Base-by-base conservation (phyloP, 1,284 basidiomycete species). In the Agroathelia rolfsii region DNA sequence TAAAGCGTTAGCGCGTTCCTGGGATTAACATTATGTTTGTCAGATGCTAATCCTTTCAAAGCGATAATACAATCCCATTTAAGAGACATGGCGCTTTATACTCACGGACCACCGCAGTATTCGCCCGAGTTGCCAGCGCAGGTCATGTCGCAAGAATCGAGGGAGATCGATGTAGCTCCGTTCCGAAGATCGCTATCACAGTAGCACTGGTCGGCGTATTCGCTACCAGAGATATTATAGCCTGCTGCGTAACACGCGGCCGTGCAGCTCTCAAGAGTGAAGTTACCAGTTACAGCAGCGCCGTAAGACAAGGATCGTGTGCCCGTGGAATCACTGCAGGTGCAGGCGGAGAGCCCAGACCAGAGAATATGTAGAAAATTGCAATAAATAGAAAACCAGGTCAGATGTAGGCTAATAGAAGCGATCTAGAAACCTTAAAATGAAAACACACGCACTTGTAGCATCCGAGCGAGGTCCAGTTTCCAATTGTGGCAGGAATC, bases 91-190 rank as follows among this genome's bases (percentile, higher is more conserved):
- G n/a, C n/a, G n/a, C n/a, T n/a, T n/a, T n/a, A n/a, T n/a, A n/a
- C n/a, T n/a, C n/a, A n/a, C n/a, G 79, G 68, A 20, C 79, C 82
- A 25, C 82, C 79, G 44, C 82, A 84, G 35, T 70, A 70, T 45
- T 79, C 67, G 2, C 61, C 57, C 29, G 57, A 57, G 41, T 78
- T 73, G 4, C 76, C 78, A 2, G 54, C 53, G 44, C 78, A 82
- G 5, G 63, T 46, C 79, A 82, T 81, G 40, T 62, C 65, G 46
- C 79, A 83, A 27, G 69, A 67, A 3, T 57, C 47, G 8, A 62
- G 50, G 3, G 67, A 43, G 0, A 63, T 61, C 1, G 61, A 53
- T 12, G 58, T 64, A 15, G 69, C 70, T 5, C 58, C 67, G 40
- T 65, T 61, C 15, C 42, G 42, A 30, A 81, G 58, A 9, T 55